Evolutionary conservation across 2,329 filamentous ascomycete genomes (phyloP).

Genomic region (Colletotrichum gloeosporioides): DNA sequence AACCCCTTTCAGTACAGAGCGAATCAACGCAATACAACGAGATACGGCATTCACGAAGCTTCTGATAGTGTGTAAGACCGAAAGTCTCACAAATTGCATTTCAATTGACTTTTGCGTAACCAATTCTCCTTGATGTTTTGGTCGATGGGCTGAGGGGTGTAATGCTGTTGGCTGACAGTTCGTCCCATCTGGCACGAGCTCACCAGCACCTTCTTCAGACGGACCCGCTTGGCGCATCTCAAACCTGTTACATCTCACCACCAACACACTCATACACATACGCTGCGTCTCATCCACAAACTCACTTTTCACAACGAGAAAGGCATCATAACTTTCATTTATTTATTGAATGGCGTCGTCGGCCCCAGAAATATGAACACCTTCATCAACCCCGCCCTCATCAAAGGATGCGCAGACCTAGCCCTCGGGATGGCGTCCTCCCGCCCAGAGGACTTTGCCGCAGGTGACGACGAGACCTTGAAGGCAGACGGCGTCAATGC

Average conservation of each 20-base stretch:
- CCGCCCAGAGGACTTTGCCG: neutral
- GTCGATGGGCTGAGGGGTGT: neutral
- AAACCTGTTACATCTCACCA: neutral
- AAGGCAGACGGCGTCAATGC: neutral
- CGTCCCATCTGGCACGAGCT: neutral
- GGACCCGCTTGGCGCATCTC: slow-evolving; percentile 8
- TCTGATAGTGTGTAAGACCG: neutral
- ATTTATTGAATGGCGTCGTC: rapidly evolving
- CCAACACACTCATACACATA: neutral
- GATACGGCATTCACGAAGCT: neutral
- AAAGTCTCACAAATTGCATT: neutral
- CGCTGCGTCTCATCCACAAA: neutral
- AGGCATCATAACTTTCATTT: rapidly evolving
- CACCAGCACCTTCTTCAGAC: neutral
- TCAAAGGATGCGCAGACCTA: neutral
- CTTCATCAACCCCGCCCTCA: neutral
- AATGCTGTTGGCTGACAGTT: neutral
- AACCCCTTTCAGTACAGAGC: slow-evolving; percentile 11
- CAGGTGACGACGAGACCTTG: neutral
- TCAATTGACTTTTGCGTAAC: neutral
- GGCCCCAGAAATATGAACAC: neutral
- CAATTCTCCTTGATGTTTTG: neutral
- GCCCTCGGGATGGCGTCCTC: neutral
- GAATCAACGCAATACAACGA: slow-evolving; percentile 13
- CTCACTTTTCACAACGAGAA: neutral